phyloP scores from a whole-genome alignment of 306 rosid species.

The Lathyrus tuberosus region DNA sequence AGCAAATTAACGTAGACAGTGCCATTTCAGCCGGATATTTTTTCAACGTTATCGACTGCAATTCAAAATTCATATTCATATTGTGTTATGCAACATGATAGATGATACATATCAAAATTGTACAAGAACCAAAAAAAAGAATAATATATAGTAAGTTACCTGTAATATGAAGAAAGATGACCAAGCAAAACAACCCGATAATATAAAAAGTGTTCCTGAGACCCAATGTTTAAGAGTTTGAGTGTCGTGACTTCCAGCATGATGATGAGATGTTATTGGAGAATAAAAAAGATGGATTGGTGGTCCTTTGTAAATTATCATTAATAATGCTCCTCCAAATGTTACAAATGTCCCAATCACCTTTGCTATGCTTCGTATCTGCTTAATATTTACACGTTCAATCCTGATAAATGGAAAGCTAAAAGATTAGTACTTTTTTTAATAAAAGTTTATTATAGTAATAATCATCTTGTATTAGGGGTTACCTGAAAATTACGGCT shows the following conservation, averaged over 20 bases:
- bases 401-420: slow-evolving; percentile 7
- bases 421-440: too few relatives aligned
- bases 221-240: slow-evolving; percentile 39
- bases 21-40: slow-evolving; percentile 68
- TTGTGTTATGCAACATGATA: too few relatives aligned
- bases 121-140: too few relatives aligned
- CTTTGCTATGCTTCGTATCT: slow-evolving; percentile 60
- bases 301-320: slow-evolving; percentile 84
- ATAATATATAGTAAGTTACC: neutral
- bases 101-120: too few relatives aligned
- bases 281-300: slow-evolving; percentile 47
- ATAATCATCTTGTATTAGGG: too few relatives aligned
- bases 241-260: slow-evolving; percentile 28
- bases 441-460: too few relatives aligned
- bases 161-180: slow-evolving; percentile 41
- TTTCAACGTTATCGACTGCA: slow-evolving; percentile 65
- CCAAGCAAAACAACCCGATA: slow-evolving; percentile 47
- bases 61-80: neutral
- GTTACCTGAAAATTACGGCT: slow-evolving; percentile 60
- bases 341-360: slow-evolving; percentile 64
- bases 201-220: slow-evolving; percentile 44
- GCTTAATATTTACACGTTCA: slow-evolving; percentile 52
- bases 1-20: slow-evolving; percentile 62
- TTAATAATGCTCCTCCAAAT: slow-evolving; percentile 60
- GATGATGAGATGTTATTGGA: slow-evolving; percentile 20